phyloP scores from a whole-genome alignment of 441 rosid species.

The Pelargonium australe region DNA sequence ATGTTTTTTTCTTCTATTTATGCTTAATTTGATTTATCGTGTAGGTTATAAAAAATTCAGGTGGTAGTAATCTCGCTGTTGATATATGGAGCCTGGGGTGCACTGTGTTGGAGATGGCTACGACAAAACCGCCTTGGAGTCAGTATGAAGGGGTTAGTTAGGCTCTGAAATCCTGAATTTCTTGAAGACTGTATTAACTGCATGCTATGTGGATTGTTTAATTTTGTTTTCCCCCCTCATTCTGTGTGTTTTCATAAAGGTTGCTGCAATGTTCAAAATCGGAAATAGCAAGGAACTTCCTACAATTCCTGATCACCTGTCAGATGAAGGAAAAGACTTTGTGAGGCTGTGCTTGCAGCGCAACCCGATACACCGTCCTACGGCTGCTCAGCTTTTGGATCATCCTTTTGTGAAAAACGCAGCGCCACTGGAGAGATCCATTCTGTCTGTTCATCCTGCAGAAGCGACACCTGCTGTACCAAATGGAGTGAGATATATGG shows the following conservation, averaged over 20 bases:
- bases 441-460: conserved; percentile 31
- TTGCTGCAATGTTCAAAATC: conserved; percentile 91
- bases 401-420: conserved; percentile 73
- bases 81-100: conserved; percentile 67
- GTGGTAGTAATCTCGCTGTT: conserved; percentile 49
- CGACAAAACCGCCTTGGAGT: conserved; percentile 65
- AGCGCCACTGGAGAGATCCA: conserved; percentile 57
- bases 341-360: conserved; percentile 76
- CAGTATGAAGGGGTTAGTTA: conserved; percentile 71
- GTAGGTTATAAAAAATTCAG: conserved; percentile 31
- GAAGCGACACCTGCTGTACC: conserved; percentile 37
- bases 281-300: conserved; percentile 99
- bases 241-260: conserved; percentile 25
- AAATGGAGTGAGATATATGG: conserved; percentile 50
- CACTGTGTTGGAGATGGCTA: conserved; percentile 63
- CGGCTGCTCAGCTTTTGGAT: conserved; percentile 69
- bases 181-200: not conserved
- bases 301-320: conserved; percentile 75
- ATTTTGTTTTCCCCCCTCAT: not conserved
- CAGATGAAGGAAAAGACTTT: conserved; percentile 87
- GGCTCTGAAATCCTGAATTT: not conserved
- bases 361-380: conserved; percentile 70
- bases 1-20: conserved; percentile 18
- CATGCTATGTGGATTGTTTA: conserved; percentile 14
- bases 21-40: conserved; percentile 8